Evolutionary conservation across 768 basidiomycete genomes (phyloP).

Genomic region (Mrakia frigida): DNA sequence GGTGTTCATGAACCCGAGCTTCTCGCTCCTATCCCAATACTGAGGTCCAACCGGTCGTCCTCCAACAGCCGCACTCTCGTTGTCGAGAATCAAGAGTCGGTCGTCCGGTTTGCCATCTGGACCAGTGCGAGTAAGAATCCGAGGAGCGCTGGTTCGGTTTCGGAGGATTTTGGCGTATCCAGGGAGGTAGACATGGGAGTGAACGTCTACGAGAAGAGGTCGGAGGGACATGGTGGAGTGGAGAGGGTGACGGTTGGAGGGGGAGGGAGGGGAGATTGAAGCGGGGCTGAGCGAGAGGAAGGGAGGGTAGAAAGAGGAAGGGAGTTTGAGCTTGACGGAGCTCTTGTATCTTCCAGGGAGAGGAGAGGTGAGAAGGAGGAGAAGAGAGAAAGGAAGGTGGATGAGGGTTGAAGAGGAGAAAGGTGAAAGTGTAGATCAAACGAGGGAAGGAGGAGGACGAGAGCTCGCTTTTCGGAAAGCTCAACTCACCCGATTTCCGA

Average conservation of each 20-base stretch:
- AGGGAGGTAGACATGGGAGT: slow-evolving; percentile 72
- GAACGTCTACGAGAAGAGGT: slow-evolving; percentile 64
- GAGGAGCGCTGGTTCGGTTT: slow-evolving; percentile 59
- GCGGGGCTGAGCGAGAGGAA: not conserved
- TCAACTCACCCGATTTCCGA: not conserved
- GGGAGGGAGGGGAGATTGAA: not conserved
- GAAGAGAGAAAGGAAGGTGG: no score
- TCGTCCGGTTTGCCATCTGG: slow-evolving; percentile 56
- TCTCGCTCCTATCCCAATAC: slow-evolving; percentile 74
- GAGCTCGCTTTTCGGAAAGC: no score
- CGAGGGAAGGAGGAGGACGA: no score
- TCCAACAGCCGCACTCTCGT: slow-evolving; percentile 59
- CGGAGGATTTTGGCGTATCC: slow-evolving; percentile 66
- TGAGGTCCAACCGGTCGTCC: slow-evolving; percentile 58
- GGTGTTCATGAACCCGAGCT: slow-evolving; percentile 76
- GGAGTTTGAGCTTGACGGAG: not conserved
- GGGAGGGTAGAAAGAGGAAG: not conserved
- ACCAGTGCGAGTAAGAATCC: slow-evolving; percentile 54
- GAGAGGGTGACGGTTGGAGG: not conserved
- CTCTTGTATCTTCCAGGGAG: no score
- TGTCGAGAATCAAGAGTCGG: slow-evolving; percentile 60
- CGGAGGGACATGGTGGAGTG: slow-evolving; percentile 9
- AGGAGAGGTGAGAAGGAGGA: no score
- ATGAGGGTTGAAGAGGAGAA: not conserved
- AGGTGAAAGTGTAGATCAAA: no score